Evolutionary conservation across 495 filamentous ascomycete genomes (phyloP).

Genomic region (Neurospora cerealis): DNA sequence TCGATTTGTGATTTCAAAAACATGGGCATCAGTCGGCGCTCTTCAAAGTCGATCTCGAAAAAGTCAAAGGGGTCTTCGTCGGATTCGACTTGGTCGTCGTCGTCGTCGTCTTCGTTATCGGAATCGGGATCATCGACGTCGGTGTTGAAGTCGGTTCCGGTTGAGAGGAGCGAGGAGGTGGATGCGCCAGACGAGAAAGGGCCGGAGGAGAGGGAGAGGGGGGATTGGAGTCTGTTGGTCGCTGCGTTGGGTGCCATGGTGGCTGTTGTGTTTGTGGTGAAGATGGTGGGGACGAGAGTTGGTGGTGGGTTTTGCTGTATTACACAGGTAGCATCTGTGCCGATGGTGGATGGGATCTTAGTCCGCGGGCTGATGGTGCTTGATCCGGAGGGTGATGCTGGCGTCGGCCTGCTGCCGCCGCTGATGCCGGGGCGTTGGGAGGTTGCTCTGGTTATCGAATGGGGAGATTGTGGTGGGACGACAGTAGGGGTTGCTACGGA

Average conservation of each 20-base stretch:
- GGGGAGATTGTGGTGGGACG: background rate
- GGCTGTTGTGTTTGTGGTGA: background rate
- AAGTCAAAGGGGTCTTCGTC: background rate
- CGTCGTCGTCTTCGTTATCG: background rate
- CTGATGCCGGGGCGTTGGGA: background rate
- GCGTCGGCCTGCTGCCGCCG: background rate
- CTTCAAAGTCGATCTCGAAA: constrained; percentile 1
- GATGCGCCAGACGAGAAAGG: background rate
- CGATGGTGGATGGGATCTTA: background rate
- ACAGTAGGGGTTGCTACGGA: background rate
- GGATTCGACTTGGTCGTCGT: background rate
- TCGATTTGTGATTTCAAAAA: background rate
- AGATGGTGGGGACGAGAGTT: background rate
- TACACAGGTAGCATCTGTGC: background rate
- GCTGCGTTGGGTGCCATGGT: background rate
- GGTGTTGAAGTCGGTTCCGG: background rate
- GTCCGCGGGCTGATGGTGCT: background rate
- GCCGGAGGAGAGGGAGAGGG: background rate
- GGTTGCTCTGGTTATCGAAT: background rate
- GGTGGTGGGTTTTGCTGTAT: background rate
- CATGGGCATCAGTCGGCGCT: constrained; percentile 15
- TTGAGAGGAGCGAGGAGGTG: background rate
- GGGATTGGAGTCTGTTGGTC: background rate
- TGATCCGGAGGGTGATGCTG: background rate
- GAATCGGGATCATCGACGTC: background rate